Percentiles rank a stretch among this genome's conserved stretches.
These are phyloP conservation scores for Lichtheimia hyalospora DNA, from an alignment of 371 early-diverging fungal genomes.

Conservation along the genomic window DNA sequence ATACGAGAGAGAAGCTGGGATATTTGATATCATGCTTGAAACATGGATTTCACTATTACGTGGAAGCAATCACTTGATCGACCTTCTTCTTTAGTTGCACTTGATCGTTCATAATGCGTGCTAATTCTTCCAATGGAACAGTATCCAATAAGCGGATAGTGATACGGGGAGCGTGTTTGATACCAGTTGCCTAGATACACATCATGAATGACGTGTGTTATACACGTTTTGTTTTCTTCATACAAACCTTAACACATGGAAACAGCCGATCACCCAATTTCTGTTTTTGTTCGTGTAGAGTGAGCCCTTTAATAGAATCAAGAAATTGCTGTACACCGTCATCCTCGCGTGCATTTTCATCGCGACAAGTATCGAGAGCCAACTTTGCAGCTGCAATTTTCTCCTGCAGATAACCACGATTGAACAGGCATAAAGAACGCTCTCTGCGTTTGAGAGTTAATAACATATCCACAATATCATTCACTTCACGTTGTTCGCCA, in stretches of 20 bases:
- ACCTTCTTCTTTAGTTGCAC: slow-evolving; percentile 36
- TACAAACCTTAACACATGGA: slow-evolving; percentile 38
- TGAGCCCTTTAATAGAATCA: slow-evolving; percentile 21
- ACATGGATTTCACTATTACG: background rate
- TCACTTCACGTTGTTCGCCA: slow-evolving; percentile 18
- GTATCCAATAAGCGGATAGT: slow-evolving; percentile 53
- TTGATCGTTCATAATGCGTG: slow-evolving; percentile 45
- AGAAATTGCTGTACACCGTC: slow-evolving; percentile 25
- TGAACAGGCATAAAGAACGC: slow-evolving; percentile 47
- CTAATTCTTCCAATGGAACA: slow-evolving; percentile 41
- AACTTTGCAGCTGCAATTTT: slow-evolving; percentile 41
- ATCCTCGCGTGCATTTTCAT: slow-evolving; percentile 21
- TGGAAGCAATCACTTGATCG: slow-evolving; percentile 20
- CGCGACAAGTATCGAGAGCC: slow-evolving; percentile 42
- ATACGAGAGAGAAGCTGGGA: background rate
- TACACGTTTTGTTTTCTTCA: slow-evolving; percentile 3
- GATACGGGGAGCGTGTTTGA: slow-evolving; percentile 34
- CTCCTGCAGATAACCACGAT: slow-evolving; percentile 35
- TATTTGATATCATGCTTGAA: no score
- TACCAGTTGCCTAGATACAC: slow-evolving; percentile 9
- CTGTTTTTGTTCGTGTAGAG: slow-evolving; percentile 37
- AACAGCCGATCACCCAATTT: slow-evolving; percentile 40
- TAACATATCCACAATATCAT: slow-evolving; percentile 50
- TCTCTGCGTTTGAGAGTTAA: slow-evolving; percentile 49
- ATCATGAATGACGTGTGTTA: background rate